A percentile compares a stretch with the other conserved stretches of the same genome.
These are phyloP conservation scores for Russula sp. DNA, from an alignment of 768 basidiomycete genomes.

Conservation along the genomic window DNA sequence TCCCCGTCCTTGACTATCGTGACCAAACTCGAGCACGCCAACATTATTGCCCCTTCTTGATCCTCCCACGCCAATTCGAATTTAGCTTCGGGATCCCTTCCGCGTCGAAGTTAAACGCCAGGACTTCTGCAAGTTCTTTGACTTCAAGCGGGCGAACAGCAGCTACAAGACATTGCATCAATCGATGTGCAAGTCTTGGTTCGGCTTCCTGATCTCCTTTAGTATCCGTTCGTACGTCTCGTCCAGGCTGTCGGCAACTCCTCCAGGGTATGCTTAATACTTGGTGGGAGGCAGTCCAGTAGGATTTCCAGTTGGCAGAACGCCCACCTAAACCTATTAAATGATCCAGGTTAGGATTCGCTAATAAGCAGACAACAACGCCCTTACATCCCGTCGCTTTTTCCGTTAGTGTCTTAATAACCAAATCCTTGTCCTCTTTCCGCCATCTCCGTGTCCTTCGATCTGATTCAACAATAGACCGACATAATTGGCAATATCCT, in stretches of 20 bases:
- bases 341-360: not conserved
- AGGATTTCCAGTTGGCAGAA: slow-evolving; percentile 5
- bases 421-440: slow-evolving; percentile 7
- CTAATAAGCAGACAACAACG: too few species aligned
- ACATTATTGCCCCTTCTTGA: not conserved
- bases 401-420: slow-evolving; percentile 10
- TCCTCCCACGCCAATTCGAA: not conserved
- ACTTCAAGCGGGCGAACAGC: not conserved
- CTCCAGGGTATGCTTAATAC: not conserved
- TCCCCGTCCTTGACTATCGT: not conserved
- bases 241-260: slow-evolving; percentile 2
- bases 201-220: not conserved
- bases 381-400: slow-evolving; percentile 12
- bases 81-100: not conserved
- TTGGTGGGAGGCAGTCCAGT: not conserved
- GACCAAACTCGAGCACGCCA: not conserved
- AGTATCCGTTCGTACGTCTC: slow-evolving; percentile 2
- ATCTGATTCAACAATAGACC: slow-evolving; percentile 5
- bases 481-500: slow-evolving; percentile 4
- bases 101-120: not conserved
- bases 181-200: not conserved
- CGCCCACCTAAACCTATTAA: slow-evolving; percentile 4
- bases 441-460: slow-evolving; percentile 6
- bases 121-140: not conserved
- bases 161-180: not conserved